Percentiles rank a stretch among this genome's conserved stretches.
phyloP scores from a whole-genome alignment of 75 land plant species.

The Cunninghamia lanceolata region DNA sequence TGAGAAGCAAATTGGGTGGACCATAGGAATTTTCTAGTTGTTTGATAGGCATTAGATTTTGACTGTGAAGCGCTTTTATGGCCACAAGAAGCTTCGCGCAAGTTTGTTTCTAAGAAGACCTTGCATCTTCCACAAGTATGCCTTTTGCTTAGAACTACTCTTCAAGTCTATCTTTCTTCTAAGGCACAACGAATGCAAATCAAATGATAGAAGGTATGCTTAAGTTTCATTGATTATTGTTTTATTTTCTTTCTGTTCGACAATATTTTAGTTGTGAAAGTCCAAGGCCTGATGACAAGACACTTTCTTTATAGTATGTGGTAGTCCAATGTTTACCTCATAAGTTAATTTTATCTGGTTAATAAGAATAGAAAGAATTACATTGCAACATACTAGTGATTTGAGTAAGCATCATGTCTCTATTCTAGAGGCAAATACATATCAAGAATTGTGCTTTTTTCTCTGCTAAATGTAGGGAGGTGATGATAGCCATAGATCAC shows the following conservation, averaged over 20 bases:
- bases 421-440: neutral
- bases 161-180: neutral
- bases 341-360: neutral
- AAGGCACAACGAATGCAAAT: neutral
- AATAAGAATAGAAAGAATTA: neutral
- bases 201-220: neutral
- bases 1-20: constrained; percentile 83
- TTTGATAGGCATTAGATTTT: constrained; percentile 70
- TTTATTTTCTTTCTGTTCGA: neutral
- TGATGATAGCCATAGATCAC: neutral
- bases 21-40: constrained; percentile 83
- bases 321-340: neutral
- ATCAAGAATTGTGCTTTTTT: neutral
- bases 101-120: constrained; percentile 22
- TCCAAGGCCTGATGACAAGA: neutral
- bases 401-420: neutral
- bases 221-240: no score
- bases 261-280: neutral
- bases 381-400: neutral
- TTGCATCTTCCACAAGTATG: no score
- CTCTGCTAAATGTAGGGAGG: neutral
- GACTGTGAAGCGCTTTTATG: constrained; percentile 36
- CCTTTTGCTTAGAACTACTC: neutral
- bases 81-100: constrained; percentile 48
- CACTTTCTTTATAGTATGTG: neutral